Evolutionary conservation across 2,329 filamentous ascomycete species (phyloP).

Genomic region (Podosphaera fusca): DNA sequence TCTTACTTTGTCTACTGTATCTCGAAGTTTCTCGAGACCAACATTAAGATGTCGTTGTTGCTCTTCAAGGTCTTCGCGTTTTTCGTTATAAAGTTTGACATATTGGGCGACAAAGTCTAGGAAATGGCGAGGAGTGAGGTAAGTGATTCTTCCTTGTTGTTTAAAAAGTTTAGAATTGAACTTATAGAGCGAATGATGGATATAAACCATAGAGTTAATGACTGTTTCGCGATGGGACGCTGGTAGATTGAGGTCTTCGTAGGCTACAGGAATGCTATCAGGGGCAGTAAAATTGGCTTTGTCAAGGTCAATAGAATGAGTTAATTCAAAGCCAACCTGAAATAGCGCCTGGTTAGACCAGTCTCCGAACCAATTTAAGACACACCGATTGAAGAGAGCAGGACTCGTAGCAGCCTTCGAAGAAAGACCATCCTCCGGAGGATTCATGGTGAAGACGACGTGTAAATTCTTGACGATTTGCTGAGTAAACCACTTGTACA

Average conservation of each 20-base stretch:
- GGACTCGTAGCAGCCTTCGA: slow-evolving; percentile 96
- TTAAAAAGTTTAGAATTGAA: slow-evolving; percentile 77
- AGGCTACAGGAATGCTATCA: slow-evolving; percentile 81
- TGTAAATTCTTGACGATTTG: slow-evolving; percentile 98
- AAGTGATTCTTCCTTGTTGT: slow-evolving; percentile 82
- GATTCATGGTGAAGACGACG: slow-evolving; percentile 99
- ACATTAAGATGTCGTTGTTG: slow-evolving; percentile 97
- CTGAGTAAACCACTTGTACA: slow-evolving; percentile 99
- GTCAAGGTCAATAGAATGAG: slow-evolving; percentile 87
- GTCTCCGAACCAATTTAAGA: slow-evolving; percentile 98
- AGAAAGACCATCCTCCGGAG: slow-evolving; percentile 78
- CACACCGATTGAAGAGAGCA: slow-evolving; percentile 95
- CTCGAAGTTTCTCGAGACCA: slow-evolving; percentile 85
- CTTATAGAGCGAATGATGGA: slow-evolving; percentile 78
- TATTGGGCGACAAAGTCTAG: slow-evolving; percentile 96
- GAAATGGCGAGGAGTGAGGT: slow-evolving; percentile 88
- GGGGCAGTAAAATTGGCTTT: slow-evolving; percentile 65
- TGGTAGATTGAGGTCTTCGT: slow-evolving; percentile 62
- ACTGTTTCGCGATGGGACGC: slow-evolving; percentile 79
- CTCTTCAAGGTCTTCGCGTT: slow-evolving; percentile 93
- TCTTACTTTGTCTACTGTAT: slow-evolving; percentile 91
- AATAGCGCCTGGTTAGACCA: slow-evolving; percentile 98
- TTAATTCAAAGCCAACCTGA: slow-evolving; percentile 90
- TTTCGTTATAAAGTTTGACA: slow-evolving; percentile 91
- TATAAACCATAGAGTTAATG: slow-evolving; percentile 96